Conservation (phyloP, 768 basidiomycete species). For the Amanita inopinata region DNA sequence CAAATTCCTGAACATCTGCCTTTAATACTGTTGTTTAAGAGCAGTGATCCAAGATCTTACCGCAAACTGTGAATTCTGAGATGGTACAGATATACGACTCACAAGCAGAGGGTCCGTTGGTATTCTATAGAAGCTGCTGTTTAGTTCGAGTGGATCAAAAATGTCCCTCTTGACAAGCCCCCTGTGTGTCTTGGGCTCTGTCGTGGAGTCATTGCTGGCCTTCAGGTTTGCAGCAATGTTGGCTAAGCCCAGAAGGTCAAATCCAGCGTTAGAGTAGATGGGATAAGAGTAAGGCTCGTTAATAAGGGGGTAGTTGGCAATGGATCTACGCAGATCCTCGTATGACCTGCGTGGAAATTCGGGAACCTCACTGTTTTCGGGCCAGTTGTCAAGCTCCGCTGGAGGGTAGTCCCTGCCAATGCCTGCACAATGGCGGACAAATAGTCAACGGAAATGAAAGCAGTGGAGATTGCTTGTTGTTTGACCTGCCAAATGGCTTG, state of each 20-base stretch:
- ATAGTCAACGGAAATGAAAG: not conserved
- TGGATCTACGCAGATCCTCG: slow-evolving; percentile 23
- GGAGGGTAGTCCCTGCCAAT: slow-evolving; percentile 29
- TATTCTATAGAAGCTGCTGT: slow-evolving; percentile 32
- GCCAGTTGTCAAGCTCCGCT: slow-evolving; percentile 29
- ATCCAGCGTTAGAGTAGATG: slow-evolving; percentile 72
- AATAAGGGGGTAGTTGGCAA: slow-evolving; percentile 28
- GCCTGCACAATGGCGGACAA: slow-evolving; percentile 13
- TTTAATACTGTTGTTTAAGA: not conserved
- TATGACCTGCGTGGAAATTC: slow-evolving; percentile 17
- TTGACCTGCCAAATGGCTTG: slow-evolving; percentile 30
- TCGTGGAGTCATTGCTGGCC: slow-evolving; percentile 17
- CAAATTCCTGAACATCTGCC: slow-evolving; percentile 23
- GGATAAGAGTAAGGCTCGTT: slow-evolving; percentile 37
- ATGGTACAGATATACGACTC: slow-evolving; percentile 29
- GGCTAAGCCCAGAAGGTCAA: slow-evolving; percentile 62
- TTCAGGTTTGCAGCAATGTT: slow-evolving; percentile 45
- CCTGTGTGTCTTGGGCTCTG: slow-evolving; percentile 25
- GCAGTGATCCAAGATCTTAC: slow-evolving; percentile 14
- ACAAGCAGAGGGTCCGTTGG: slow-evolving; percentile 24
- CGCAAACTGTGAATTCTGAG: slow-evolving; percentile 23
- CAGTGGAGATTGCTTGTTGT: too few relatives aligned
- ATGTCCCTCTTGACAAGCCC: slow-evolving; percentile 38
- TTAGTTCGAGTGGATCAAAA: too few relatives aligned
- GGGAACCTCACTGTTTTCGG: slow-evolving; percentile 18